A percentile compares a stretch with the other conserved stretches of the same genome.
phyloP scores from a whole-genome alignment of 805 yeast genomes.

The Saturnispora serradocipensis region DNA sequence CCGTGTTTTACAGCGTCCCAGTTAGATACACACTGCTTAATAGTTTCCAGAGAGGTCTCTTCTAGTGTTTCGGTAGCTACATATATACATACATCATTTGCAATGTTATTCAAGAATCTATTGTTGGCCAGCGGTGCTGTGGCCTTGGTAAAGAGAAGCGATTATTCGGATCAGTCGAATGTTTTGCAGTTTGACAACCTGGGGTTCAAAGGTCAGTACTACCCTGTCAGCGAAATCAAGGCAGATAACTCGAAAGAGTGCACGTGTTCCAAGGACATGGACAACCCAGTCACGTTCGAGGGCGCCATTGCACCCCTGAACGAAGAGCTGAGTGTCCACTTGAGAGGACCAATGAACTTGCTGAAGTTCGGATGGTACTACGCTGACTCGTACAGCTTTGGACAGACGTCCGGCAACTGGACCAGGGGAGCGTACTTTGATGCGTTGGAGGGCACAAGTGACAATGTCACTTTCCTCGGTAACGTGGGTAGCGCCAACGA shows the following conservation, averaged over 20 bases:
- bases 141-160: background rate
- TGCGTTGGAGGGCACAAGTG: slow-evolving; percentile 36
- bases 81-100: background rate
- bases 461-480: slow-evolving; percentile 61
- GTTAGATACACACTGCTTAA: background rate
- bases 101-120: background rate
- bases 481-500: slow-evolving; percentile 50
- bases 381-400: slow-evolving; percentile 32
- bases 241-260: slow-evolving; percentile 37
- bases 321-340: slow-evolving; percentile 65
- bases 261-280: slow-evolving; percentile 33
- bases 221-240: slow-evolving; percentile 36
- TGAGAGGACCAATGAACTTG: slow-evolving; percentile 65
- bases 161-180: slow-evolving; percentile 26
- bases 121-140: background rate
- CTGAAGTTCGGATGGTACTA: slow-evolving; percentile 53
- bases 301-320: slow-evolving; percentile 61
- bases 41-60: background rate
- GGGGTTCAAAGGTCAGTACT: slow-evolving; percentile 47
- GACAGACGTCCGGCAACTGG: slow-evolving; percentile 42
- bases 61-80: background rate
- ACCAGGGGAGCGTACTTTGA: slow-evolving; percentile 52
- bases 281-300: slow-evolving; percentile 30
- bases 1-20: background rate
- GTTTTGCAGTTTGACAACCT: slow-evolving; percentile 43